Evolutionary conservation across 805 yeast species (phyloP).

Genomic region (Wickerhamomyces ciferrii): DNA sequence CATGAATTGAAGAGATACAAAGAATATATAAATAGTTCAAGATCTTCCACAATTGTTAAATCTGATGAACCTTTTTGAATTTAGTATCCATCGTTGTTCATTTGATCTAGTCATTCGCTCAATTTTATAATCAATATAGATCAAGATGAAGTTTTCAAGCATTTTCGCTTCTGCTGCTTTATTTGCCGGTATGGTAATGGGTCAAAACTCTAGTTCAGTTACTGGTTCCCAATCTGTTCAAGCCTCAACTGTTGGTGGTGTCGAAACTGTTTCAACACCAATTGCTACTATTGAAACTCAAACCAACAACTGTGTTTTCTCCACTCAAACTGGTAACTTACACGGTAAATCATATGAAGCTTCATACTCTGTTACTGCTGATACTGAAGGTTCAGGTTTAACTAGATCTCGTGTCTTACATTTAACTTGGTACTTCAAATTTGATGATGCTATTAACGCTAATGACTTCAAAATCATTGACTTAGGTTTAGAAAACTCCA

Average conservation of each 20-base stretch:
- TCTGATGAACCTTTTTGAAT: background rate
- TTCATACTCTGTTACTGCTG: conserved; percentile 49
- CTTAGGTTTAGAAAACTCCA: background rate
- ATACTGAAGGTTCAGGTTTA: conserved; percentile 88
- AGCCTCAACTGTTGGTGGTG: background rate
- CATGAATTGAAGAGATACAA: no score
- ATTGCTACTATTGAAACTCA: background rate
- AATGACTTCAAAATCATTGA: background rate
- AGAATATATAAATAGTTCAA: background rate
- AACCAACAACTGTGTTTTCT: background rate
- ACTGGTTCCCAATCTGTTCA: background rate
- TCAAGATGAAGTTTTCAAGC: background rate
- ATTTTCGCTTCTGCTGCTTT: background rate
- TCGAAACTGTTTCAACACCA: background rate
- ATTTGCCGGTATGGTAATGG: background rate
- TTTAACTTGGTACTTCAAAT: background rate
- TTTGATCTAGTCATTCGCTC: background rate
- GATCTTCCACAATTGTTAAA: background rate
- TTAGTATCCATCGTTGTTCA: background rate
- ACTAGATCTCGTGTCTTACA: conserved; percentile 43
- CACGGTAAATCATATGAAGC: background rate
- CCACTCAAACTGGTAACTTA: background rate
- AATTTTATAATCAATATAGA: background rate
- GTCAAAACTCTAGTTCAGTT: background rate
- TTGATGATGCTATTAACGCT: background rate